phyloP scores from a whole-genome alignment of 148 eudicot species.

The Vaccinium corymbosum region DNA sequence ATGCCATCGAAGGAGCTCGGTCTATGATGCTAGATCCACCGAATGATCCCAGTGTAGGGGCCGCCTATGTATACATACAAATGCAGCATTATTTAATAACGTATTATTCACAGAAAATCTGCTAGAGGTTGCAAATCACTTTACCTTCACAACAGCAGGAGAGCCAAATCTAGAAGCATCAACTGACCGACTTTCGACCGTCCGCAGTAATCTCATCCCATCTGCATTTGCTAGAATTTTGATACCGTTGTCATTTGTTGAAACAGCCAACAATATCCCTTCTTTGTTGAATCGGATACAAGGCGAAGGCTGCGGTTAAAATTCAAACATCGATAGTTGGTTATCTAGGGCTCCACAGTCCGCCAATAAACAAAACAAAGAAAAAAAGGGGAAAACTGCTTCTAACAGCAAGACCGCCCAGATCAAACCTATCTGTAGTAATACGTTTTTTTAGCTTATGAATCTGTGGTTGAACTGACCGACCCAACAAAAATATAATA shows the following conservation, averaged over 20 bases:
- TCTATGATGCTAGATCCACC: slow-evolving; percentile 56
- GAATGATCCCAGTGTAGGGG: slow-evolving; percentile 50
- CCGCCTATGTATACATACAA: slow-evolving; percentile 42
- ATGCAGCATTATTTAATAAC: not conserved
- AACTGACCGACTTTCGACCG: slow-evolving; percentile 54
- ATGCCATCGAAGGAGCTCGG: slow-evolving; percentile 48
- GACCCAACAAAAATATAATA: too few species aligned
- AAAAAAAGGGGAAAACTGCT: not conserved
- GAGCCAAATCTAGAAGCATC: slow-evolving; percentile 66
- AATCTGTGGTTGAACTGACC: not conserved
- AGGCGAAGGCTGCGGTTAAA: slow-evolving; percentile 62
- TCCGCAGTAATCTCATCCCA: slow-evolving; percentile 56
- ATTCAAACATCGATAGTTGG: not conserved
- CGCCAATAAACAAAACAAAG: not conserved
- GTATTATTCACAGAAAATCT: not conserved
- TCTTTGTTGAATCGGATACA: slow-evolving; percentile 85
- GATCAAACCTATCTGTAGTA: not conserved
- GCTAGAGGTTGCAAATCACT: slow-evolving; percentile 15
- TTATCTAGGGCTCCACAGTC: not conserved
- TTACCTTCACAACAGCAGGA: slow-evolving; percentile 57
- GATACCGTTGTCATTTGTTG: slow-evolving; percentile 81
- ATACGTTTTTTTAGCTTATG: not conserved
- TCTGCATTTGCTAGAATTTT: slow-evolving; percentile 80
- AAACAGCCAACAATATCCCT: slow-evolving; percentile 83
- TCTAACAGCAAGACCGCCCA: not conserved